These are phyloP conservation scores for Quercus wislizeni DNA, from an alignment of 306 rosid species.

Conservation along the genomic window DNA sequence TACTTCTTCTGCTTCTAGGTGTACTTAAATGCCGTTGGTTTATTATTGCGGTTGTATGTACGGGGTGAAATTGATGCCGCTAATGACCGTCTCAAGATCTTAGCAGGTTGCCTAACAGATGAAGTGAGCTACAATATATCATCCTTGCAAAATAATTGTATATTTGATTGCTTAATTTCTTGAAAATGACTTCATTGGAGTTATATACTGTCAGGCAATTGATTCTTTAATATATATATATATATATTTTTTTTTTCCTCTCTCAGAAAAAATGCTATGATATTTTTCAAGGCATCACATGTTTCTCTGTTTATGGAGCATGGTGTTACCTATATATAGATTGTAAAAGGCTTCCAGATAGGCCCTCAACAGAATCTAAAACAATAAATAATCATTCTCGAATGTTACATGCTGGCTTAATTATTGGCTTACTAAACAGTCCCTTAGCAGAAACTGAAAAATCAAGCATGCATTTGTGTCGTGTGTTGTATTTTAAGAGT, in stretches of 20 bases:
- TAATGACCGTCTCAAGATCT: constrained; percentile 52
- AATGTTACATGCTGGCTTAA: neutral
- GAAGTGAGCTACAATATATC: constrained; percentile 47
- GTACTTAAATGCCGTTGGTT: constrained; percentile 73
- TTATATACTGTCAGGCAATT: neutral
- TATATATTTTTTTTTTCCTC: neutral
- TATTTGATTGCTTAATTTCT: neutral
- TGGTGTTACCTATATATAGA: neutral
- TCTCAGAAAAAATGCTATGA: neutral
- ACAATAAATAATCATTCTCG: neutral
- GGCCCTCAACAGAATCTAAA: neutral
- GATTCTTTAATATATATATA: neutral
- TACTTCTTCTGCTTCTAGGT: constrained; percentile 49
- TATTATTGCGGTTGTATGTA: constrained; percentile 64
- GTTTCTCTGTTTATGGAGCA: neutral
- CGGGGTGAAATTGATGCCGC: constrained; percentile 47
- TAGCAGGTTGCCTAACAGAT: constrained; percentile 48
- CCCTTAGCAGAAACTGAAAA: neutral
- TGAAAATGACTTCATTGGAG: neutral
- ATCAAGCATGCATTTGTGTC: neutral
- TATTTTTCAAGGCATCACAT: neutral
- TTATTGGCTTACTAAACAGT: neutral
- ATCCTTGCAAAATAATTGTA: neutral
- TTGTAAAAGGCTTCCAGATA: neutral
- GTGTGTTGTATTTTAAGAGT: neutral